Evolutionary conservation across 169 alveolate species (phyloP), one percentile per base, ranked within the genome.

Genomic region (Ichthyophthirius multifiliis): DNA sequence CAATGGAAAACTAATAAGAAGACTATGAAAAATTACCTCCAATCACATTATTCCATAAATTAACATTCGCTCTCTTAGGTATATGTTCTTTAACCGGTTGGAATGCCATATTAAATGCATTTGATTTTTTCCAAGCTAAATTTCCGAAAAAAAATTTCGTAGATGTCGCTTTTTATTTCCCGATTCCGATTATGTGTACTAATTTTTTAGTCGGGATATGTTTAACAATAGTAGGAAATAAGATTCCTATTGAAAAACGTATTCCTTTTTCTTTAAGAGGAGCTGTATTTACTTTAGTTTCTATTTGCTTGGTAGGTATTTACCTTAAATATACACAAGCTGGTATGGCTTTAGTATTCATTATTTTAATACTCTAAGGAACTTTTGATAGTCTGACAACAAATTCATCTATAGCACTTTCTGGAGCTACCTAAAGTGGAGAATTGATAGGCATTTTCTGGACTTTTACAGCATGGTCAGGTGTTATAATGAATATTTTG

Each of bases 361-460:
- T 55, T 3, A 55, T 55, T 2, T 39, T 55, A 27, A 55, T 55
- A 1, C 23, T 55, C 31, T 55, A 55, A 23, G 71, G 71, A 23
- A 27, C 31, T 27, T 27, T 55, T 10, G 71, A 55, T 55, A 15
- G 71, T 10, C 20, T 55, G 1, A 55, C 23, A 4, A 55, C 71
- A 55, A 55, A 39, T 27, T 55, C 71, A 55, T 55, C 31, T 13
- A 55, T 55, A 4, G 23, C 71, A 15, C 39, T 55, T 10, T 16
- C 71, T 15, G 71, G 71, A 2, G n/a, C n/a, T n/a, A n/a, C n/a
- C n/a, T n/a, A n/a, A n/a, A n/a, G n/a, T n/a, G n/a, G n/a, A n/a
- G n/a, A n/a, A n/a, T n/a, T n/a, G n/a, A 55, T 10, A 55, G 71
- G 71, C 9, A 55, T 55, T 55, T 55, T 27, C 39, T 55, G 71